These are phyloP conservation scores for Diaporthe citriasiana DNA, from an alignment of 2,329 filamentous ascomycete genomes.

Conservation along the genomic window DNA sequence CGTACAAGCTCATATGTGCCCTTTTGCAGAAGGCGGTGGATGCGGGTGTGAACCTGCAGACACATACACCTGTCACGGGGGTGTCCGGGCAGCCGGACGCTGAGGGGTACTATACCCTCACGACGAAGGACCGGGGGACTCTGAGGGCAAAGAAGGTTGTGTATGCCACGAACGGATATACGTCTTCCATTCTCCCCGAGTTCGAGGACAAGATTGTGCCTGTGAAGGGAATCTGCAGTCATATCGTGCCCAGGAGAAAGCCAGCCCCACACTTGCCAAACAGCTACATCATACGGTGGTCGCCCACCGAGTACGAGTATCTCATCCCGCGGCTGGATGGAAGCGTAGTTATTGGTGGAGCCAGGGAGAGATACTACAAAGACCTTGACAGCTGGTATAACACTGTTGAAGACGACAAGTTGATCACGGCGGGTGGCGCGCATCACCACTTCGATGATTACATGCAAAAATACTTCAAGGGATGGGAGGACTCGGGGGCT, in stretches of 20 bases:
- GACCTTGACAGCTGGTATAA: conserved; percentile 58
- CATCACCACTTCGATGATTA: conserved; percentile 59
- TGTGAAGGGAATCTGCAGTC: conserved; percentile 49
- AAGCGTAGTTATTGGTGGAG: conserved; percentile 61
- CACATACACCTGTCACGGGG: conserved; percentile 45
- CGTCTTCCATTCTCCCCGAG: conserved; percentile 50
- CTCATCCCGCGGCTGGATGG: conserved; percentile 57
- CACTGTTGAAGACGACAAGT: conserved; percentile 57
- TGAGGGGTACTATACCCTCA: conserved; percentile 43
- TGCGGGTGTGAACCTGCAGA: conserved; percentile 50
- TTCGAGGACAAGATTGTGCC: conserved; percentile 51
- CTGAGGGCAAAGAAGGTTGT: conserved; percentile 48
- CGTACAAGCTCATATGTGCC: conserved; percentile 51
- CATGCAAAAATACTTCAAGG: conserved; percentile 61
- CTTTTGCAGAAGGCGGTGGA: conserved; percentile 46
- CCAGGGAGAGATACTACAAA: conserved; percentile 49
- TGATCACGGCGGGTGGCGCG: conserved; percentile 53
- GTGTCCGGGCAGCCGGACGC: conserved; percentile 43
- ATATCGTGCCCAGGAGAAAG: conserved; percentile 39
- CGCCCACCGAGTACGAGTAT: conserved; percentile 50
- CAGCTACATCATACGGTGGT: conserved; percentile 46
- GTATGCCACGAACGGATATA: conserved; percentile 54
- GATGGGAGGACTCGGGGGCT: conserved; percentile 61
- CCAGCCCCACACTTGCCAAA: conserved; percentile 42
- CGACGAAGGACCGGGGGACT: conserved; percentile 42